Evolutionary conservation across 2,329 filamentous ascomycete genomes (phyloP).

Genomic region (Cladosporium cucumerinum): DNA sequence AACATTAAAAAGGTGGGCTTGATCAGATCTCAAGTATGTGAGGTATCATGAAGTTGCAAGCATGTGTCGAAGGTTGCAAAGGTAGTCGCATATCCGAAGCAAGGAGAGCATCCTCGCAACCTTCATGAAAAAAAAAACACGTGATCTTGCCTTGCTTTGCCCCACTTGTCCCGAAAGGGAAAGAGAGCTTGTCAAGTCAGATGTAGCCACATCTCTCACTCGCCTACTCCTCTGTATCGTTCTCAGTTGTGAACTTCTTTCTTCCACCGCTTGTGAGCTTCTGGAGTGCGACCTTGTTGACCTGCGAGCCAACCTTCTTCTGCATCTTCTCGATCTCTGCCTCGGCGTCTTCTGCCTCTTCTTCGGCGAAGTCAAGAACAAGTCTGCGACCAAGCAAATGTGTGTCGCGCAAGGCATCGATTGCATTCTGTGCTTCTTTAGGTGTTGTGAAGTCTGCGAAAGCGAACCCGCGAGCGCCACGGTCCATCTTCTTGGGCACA

Average conservation of each 20-base stretch:
- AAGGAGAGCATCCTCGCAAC: conserved; percentile 20
- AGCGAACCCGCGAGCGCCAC: conserved; percentile 83
- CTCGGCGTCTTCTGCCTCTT: conserved; percentile 85
- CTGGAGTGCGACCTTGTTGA: conserved; percentile 86
- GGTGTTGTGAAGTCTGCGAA: conserved; percentile 94
- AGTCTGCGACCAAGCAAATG: conserved; percentile 87
- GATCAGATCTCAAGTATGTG: background rate
- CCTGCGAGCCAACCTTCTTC: conserved; percentile 86
- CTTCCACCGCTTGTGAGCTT: conserved; percentile 79
- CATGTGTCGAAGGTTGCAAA: conserved; percentile 21
- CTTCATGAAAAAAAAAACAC: background rate
- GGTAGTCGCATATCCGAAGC: conserved; percentile 24
- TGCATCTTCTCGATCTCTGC: conserved; percentile 97
- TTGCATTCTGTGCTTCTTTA: conserved; percentile 84
- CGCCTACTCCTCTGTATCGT: conserved; percentile 25
- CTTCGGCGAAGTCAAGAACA: conserved; percentile 86
- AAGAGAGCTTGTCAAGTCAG: background rate
- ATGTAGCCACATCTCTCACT: background rate
- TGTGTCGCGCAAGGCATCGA: conserved; percentile 86
- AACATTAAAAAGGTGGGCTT: background rate
- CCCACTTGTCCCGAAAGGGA: background rate
- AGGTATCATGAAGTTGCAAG: conserved; percentile 14
- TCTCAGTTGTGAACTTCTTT: conserved; percentile 69
- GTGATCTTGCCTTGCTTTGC: conserved; percentile 12
- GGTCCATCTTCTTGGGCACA: conserved; percentile 92